Percentiles rank a stretch among this genome's conserved stretches.
Conservation (phyloP, 345 rosid genomes). For the Syzygium aqueum region DNA sequence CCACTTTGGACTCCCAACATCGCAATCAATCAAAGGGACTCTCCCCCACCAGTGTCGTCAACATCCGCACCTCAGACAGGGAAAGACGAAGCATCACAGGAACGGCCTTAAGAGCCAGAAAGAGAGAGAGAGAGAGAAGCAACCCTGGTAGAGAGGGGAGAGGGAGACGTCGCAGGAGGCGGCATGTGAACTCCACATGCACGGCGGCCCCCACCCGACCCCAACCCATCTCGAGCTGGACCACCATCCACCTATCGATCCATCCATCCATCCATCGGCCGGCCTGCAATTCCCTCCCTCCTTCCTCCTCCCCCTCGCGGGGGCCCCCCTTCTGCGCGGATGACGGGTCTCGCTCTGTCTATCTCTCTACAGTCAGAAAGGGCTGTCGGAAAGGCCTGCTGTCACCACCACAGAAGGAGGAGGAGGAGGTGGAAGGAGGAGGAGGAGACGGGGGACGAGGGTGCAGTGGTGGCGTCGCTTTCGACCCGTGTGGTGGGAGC, state of each 20-base stretch:
- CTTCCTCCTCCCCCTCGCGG: too few species aligned
- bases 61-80: background rate
- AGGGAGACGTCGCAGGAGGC: background rate
- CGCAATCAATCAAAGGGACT: background rate
- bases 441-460: background rate
- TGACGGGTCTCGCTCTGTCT: background rate
- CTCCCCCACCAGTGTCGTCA: background rate
- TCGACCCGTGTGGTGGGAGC: slow-evolving; percentile 1
- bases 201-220: background rate
- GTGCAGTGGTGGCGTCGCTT: background rate
- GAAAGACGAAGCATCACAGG: background rate
- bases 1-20: background rate
- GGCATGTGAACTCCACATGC: background rate
- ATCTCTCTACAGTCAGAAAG: background rate
- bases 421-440: background rate
- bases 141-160: too few species aligned
- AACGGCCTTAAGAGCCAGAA: background rate
- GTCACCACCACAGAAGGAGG: background rate
- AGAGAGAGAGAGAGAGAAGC: background rate
- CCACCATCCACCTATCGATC: background rate
- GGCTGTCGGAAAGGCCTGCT: background rate
- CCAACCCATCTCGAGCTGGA: background rate
- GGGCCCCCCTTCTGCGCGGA: background rate
- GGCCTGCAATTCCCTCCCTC: too few species aligned
- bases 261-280: too few species aligned